Evolutionary conservation across 2,329 filamentous ascomycete species (phyloP), one percentile per base, ranked within the genome.

Genomic region (Penicillium sp.): DNA sequence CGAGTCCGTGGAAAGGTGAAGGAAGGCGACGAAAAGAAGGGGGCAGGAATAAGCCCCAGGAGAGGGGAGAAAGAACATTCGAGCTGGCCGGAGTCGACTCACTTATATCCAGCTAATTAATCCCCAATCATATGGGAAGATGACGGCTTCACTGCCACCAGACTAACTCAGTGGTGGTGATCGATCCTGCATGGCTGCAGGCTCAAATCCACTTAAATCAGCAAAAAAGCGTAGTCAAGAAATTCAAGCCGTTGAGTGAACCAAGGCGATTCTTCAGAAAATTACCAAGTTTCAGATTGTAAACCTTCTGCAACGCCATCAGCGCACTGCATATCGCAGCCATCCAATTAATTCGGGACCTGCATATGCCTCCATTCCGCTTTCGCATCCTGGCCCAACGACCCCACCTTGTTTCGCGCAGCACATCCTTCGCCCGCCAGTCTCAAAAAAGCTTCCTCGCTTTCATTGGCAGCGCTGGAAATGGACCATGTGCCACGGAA

Each of bases 401-500:
- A 58, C 51, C 58, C 58, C 58, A 60, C 58, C 41, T 55, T 49
- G 58, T 55, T 60, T 50, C 58, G 51, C 51, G 30, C 30, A 55
- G 51, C 31, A 60, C 50, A 60, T 55, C 45, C 50, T 55, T 59
- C 49, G 48, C 54, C 49, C 31, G 49, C 45, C 35, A 41, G 35
- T 15, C 23, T 26, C 21, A 31, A 53, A n/a, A n/a, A n/a, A n/a
- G 9, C 23, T 38, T 38, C 48, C 15, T 15, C 21, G 8, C 21
- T 49, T 58, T 62, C 54, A 66, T 66, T 66, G 64, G 62, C 54
- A 63, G 58, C 54, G 49, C 53, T 23, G 29, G 52, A 51, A 58
- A 67, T 67, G 66, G 60, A 60, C 58, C 59, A 65, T 53, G 54
- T 59, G 48, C 46, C 57, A 53, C 41, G 21, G 30, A 66, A 66